Base-by-base conservation (phyloP, 768 basidiomycete genomes). In the Clathrus columnatus region DNA sequence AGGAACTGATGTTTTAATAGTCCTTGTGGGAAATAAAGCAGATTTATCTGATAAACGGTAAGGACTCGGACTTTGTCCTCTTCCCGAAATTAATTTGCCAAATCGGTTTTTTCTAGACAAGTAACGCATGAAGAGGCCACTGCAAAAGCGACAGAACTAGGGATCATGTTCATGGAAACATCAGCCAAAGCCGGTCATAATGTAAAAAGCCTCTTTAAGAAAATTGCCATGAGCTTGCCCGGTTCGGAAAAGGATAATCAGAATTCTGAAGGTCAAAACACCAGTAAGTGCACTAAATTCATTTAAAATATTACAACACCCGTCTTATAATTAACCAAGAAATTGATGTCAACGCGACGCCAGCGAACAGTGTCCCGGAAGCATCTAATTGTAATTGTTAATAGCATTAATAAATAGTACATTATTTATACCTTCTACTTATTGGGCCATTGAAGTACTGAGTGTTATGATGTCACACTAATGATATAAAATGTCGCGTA, bases 101-200 rank as follows among this genome's bases (percentile, higher is more conserved):
- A 50, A 48, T 54, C 59, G 55, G 45, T 36, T 61, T 32, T n/a
- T 51, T 54, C 29, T 24, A 99, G 95, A 56, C 94, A 99, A 83
- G 95, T 99, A n/a, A 98, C 95, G 7, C 77, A 94, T 4, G 96
- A 99, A 68, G 96, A 98, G 67, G 91, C 95, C 10, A 95, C 94
- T 23, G 82, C 84, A 45, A 92, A 92, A 65, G 80, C 93, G 14
- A 85, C 90, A 45, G 85, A 95, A 67, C 73, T 96, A 60, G 86
- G 85, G 64, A 91, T 98, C 61, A 91, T 98, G 86, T 96, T 95
- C 67, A 98, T 98, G 86, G 96, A 99, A 72, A 98, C 96, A 7
- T 96, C 92, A 26, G 96, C 96, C 27, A 99, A 99, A 69, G 96
- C 96, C 6, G 96, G 96, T 2, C 96, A 98, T 69, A 99, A 99